These are phyloP conservation scores for Bromus sterilis DNA, from an alignment of 176 grass and related monocot genomes.

Conservation along the genomic window DNA sequence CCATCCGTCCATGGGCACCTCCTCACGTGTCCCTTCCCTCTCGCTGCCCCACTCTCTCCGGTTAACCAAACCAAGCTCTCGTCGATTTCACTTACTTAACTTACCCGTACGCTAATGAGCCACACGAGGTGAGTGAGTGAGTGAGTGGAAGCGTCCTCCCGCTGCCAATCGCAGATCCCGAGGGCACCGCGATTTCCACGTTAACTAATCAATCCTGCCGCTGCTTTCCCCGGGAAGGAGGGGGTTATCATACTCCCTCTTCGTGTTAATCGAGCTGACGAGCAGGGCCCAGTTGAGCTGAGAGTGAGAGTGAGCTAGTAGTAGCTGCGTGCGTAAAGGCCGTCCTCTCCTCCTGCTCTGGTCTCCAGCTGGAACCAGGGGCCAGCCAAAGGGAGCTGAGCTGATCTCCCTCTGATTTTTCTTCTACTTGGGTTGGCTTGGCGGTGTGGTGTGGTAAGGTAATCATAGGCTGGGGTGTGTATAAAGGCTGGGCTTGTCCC, in stretches of 20 bases:
- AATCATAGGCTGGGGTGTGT: conserved; percentile 23
- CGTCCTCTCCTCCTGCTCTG: not conserved
- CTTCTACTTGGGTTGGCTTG: not conserved
- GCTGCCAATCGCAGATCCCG: conserved; percentile 18
- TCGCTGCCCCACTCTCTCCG: not conserved
- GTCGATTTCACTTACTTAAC: too few species aligned
- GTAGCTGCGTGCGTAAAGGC: conserved; percentile 16
- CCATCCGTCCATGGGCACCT: conserved; percentile 1
- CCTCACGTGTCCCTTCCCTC: conserved; percentile 25
- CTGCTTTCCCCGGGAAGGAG: not conserved
- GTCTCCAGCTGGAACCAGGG: conserved; percentile 23
- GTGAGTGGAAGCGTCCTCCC: not conserved
- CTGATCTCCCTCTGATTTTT: not conserved
- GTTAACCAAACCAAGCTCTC: not conserved
- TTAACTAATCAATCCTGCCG: not conserved
- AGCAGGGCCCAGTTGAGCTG: not conserved
- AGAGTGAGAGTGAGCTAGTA: not conserved
- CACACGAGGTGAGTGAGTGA: not conserved
- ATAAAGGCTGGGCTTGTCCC: conserved; percentile 30
- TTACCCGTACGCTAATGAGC: not conserved
- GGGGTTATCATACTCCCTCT: not conserved
- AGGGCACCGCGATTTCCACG: not conserved
- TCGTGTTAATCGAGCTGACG: not conserved
- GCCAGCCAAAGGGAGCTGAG: not conserved
- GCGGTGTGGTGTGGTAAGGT: not conserved